Conservation (phyloP, 345 rosid genomes). For the Dovyalis caffra region DNA sequence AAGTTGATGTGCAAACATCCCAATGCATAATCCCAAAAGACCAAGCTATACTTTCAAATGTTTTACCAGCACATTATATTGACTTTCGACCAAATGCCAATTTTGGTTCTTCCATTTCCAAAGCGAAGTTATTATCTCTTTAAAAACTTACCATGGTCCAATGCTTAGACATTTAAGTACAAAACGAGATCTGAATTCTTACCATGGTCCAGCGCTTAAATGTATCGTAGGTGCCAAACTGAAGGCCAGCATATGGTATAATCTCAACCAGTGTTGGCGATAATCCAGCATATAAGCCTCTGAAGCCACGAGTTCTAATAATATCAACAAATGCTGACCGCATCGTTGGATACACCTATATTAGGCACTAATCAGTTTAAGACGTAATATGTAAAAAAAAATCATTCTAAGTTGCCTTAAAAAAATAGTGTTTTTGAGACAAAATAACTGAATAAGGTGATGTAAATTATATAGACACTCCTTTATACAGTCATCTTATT, state of each 20-base stretch:
- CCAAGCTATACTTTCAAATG: neutral
- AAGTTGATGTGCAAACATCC: too few species aligned
- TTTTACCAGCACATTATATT: neutral
- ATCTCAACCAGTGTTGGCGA: constrained; percentile 93
- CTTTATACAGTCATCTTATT: neutral
- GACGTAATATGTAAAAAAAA: neutral
- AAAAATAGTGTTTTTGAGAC: neutral
- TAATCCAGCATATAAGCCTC: constrained; percentile 88
- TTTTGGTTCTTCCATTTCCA: neutral
- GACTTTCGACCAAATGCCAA: neutral
- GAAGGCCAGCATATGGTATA: constrained; percentile 96
- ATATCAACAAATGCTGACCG: constrained; percentile 86
- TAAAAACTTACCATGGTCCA: neutral
- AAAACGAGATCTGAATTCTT: constrained; percentile 19
- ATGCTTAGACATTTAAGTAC: neutral
- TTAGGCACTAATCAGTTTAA: constrained; percentile 14
- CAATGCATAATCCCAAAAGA: neutral
- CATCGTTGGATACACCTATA: constrained; percentile 95
- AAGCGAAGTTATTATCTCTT: neutral
- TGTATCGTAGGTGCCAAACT: constrained; percentile 90
- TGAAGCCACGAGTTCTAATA: constrained; percentile 62
- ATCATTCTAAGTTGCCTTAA: neutral
- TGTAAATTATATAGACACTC: neutral
- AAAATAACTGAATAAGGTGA: neutral
- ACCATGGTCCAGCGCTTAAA: constrained; percentile 93